Conservation (phyloP, 352 stramenopile species). For the Albugo laibachii region DNA sequence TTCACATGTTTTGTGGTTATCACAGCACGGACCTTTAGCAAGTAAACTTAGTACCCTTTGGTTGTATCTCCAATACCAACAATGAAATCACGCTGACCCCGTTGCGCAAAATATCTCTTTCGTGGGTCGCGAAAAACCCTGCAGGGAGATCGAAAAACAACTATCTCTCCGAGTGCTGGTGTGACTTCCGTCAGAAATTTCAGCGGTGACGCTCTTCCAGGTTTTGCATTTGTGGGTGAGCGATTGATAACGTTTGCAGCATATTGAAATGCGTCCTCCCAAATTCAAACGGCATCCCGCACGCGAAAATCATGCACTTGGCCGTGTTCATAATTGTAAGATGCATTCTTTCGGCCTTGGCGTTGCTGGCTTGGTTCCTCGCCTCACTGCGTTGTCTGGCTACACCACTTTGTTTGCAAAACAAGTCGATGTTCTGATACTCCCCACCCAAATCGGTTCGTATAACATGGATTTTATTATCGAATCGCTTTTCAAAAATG, state of each 20-base stretch:
- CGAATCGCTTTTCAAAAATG: neutral
- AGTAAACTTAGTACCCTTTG: neutral
- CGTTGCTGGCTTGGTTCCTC: neutral
- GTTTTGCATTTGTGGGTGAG: neutral
- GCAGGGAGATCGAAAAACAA: neutral
- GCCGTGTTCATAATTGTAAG: neutral
- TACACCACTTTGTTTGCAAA: neutral
- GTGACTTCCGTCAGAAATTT: neutral
- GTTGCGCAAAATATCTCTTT: too few relatives aligned
- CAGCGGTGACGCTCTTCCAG: neutral
- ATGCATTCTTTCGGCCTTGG: neutral
- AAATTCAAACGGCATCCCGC: neutral
- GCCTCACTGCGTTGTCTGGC: neutral
- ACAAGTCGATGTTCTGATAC: neutral
- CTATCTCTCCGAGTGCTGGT: neutral
- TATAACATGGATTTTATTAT: neutral
- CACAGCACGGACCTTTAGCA: neutral
- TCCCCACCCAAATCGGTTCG: neutral
- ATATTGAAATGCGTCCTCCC: neutral
- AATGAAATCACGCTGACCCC: neutral
- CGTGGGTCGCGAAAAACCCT: neutral
- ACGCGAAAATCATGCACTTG: neutral
- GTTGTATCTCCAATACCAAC: neutral
- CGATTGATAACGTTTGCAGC: neutral
- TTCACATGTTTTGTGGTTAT: neutral